phyloP scores from a whole-genome alignment of 208 protist genomes.

The Eutreptiella sp. region DNA sequence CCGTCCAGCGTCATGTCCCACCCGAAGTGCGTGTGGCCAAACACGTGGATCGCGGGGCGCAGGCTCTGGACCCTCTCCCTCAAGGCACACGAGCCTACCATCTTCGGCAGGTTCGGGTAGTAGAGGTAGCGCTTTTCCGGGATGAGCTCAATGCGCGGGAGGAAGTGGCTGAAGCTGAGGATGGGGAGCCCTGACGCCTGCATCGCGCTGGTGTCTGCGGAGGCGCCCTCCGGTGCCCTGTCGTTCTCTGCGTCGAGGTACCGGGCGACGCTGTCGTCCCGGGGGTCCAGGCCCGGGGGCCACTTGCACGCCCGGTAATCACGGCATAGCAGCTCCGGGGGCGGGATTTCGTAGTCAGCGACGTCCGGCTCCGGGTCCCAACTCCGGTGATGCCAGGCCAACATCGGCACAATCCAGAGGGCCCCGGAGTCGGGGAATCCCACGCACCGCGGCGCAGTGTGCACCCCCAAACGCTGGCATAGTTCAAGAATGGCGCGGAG shows the following conservation, averaged over 20 bases:
- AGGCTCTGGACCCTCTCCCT: background rate
- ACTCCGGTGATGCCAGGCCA: constrained; percentile 16
- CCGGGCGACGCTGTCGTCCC: background rate
- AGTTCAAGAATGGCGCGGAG: background rate
- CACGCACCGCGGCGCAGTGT: background rate
- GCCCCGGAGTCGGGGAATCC: too few species aligned
- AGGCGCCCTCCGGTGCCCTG: background rate
- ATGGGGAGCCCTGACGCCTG: background rate
- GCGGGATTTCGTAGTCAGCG: too few species aligned
- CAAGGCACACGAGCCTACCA: background rate
- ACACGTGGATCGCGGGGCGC: constrained; percentile 7
- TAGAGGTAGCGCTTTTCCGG: constrained; percentile 20
- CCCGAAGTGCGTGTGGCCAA: constrained; percentile 27
- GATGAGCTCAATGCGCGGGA: constrained; percentile 12
- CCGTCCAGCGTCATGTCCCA: constrained; percentile 5
- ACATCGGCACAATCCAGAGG: constrained; percentile 17
- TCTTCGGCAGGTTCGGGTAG: constrained; percentile 8
- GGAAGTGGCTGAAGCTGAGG: constrained; percentile 19
- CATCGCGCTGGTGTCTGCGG: too few species aligned
- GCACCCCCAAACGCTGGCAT: constrained; percentile 6
- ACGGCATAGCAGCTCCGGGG: too few species aligned
- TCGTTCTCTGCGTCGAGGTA: background rate
- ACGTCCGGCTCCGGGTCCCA: constrained; percentile 24
- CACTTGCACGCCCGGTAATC: background rate
- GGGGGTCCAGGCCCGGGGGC: background rate